Conservation (phyloP, 768 basidiomycete genomes). For the Lactarius sanguifluus region DNA sequence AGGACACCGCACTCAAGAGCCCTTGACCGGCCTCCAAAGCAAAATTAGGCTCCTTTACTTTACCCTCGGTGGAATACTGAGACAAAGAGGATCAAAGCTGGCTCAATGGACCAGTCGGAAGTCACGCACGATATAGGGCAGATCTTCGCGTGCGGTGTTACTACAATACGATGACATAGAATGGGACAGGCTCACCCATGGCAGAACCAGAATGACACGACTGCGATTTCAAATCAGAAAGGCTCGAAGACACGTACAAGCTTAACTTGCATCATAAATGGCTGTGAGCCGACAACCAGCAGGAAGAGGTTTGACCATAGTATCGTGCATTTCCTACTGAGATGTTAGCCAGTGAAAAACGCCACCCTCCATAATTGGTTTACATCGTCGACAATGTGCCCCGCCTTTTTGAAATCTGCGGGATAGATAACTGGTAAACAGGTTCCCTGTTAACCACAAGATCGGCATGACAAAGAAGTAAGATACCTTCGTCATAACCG, state of each 20-base stretch:
- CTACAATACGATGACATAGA: neutral
- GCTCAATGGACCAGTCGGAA: neutral
- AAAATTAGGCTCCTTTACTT: constrained; percentile 91
- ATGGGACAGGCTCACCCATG: constrained; percentile 36
- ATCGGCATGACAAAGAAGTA: neutral
- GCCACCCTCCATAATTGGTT: constrained; percentile 28
- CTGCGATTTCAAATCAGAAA: constrained; percentile 31
- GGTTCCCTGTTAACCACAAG: neutral
- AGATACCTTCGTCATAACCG: constrained; percentile 72
- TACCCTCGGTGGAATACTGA: constrained; percentile 93
- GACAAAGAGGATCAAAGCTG: neutral
- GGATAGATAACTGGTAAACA: constrained; percentile 78
- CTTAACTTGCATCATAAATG: constrained; percentile 50
- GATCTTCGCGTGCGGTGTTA: constrained; percentile 32
- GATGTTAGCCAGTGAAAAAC: constrained; percentile 3
- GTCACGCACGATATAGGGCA: constrained; percentile 37
- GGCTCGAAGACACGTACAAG: neutral
- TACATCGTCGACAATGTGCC: constrained; percentile 80
- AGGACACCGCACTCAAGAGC: constrained; percentile 70
- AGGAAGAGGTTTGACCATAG: constrained; percentile 58
- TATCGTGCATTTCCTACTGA: constrained; percentile 41
- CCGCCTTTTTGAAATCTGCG: constrained; percentile 72
- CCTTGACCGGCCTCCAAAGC: constrained; percentile 86
- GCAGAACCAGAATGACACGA: constrained; percentile 52
- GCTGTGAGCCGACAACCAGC: constrained; percentile 66